These are phyloP conservation scores for Xerocomellus amylosporus DNA, from an alignment of 768 basidiomycete species.

Conservation along the genomic window DNA sequence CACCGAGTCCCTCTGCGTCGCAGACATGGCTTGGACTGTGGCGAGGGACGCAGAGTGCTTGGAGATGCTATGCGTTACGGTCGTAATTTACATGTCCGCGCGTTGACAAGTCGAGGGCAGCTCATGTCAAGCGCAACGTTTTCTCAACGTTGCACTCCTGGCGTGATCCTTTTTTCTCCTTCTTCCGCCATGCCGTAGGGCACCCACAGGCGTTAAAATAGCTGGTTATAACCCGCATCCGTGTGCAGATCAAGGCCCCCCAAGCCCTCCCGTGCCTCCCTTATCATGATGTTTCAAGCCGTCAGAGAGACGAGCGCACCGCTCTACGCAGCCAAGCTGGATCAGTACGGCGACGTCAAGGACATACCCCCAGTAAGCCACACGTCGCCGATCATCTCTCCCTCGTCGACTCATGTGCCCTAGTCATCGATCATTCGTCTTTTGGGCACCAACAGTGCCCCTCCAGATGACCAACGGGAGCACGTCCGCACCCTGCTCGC, in stretches of 20 bases:
- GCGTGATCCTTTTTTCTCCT: slow-evolving; percentile 8
- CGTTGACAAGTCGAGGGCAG: slow-evolving; percentile 13
- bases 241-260: background rate
- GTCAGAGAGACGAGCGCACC: slow-evolving; percentile 25
- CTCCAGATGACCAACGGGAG: slow-evolving; percentile 28
- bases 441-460: slow-evolving; percentile 26
- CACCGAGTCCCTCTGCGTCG: background rate
- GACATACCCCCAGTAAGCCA: slow-evolving; percentile 28
- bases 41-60: background rate
- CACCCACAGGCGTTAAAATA: background rate
- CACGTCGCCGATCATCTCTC: background rate
- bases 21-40: background rate
- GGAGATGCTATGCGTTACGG: background rate
- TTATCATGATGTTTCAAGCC: slow-evolving; percentile 10
- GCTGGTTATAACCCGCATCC: slow-evolving; percentile 15
- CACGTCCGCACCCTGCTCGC: slow-evolving; percentile 23
- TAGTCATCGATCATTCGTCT: slow-evolving; percentile 34
- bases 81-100: slow-evolving; percentile 12
- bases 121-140: slow-evolving; percentile 28
- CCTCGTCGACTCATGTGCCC: slow-evolving; percentile 4
- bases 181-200: slow-evolving; percentile 10
- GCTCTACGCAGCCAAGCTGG: slow-evolving; percentile 25
- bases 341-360: slow-evolving; percentile 29
- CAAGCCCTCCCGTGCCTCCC: background rate
- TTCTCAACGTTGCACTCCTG: slow-evolving; percentile 28